Base-by-base conservation (phyloP, 192 early-diverging fungal genomes). In the Linnemannia hyalina region DNA sequence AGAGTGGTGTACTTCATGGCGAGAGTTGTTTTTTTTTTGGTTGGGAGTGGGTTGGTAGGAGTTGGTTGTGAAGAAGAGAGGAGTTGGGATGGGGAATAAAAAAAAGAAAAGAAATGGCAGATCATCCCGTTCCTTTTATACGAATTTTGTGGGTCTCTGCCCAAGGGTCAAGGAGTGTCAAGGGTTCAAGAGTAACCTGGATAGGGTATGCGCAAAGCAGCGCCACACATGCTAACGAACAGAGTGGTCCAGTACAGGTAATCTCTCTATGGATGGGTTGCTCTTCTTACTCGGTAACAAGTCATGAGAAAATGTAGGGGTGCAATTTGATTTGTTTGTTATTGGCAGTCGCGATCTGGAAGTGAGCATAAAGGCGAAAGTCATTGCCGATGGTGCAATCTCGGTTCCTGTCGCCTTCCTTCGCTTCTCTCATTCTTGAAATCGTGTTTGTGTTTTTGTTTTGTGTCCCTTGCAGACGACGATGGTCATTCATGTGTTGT, bases 1-100 rank as follows among this genome's bases (percentile, higher is more conserved):
- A 78, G 15, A 60, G 73, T 47, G 18, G 82, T 82, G 75, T 68
- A 82, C 81, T 82, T 82, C 81, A 82, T 82, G 52, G 11, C 36
- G 6, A 9, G 32, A 54, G 60, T 70, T 70, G 36, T 4, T n/a
- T 35, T 35, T 49, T 78, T 69, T 36, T 70, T 68, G 22, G 49
- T 57, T 55, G n/a, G 73, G 52, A 42, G 49, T 36, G 38, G 5
- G 20, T 40, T 70, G 65, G 41, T 32, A 35, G 73, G 52, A 42
- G 49, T 36, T 23, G 5, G 41, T 40, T 20, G 41, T 35, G 35
- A 35, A 35, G 26, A 68, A n/a, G 23, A 2, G 47, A 49, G 47
- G 36, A 52, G 47, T 47, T 75, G 73, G 73, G 47, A 38, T 75
- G 54, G 60, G 20, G 52, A 75, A 40, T 54, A 75, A 75, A 75